Base-by-base conservation (phyloP, 768 basidiomycete genomes). In the Calocybe cyanea region DNA sequence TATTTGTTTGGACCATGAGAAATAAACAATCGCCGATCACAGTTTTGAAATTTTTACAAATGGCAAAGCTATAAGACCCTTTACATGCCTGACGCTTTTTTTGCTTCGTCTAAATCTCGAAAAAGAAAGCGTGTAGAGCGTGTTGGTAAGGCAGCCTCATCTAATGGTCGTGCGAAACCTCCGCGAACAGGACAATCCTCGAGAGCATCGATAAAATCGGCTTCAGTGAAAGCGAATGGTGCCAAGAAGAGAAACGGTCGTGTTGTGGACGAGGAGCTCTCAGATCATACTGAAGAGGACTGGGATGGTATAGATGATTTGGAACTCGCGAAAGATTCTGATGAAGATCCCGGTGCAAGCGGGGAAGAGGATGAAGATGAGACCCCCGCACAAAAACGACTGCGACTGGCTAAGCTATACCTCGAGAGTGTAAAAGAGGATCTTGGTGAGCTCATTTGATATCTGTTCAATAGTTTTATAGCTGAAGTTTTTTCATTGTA, bases 331-430 rank as follows among this genome's bases (percentile, higher is more conserved):
- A 66, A 57, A 6, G 71, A 70, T 17, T 51, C 43, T 19, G 72
- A 71, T 32, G 66, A 55, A 4, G 83, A 82, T 50, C 73, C 65
- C 13, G 76, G 73, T 2, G 74, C 70, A 20, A 87, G 86, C 54
- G 87, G 80, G 5, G 91, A 92, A 33, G 92, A 96, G 56, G 85
- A 93, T 54, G 79, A 83, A 52, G 72, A 83, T 52, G 95, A 97
- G 68, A 95, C 92, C 4, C 90, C 92, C 2, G 92, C 92, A 0
- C 83, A 92, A 72, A 99, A 98, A 67, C 72, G 96, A 48, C 71
- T 99, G 15, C 71, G 96, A 48, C 69, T 99, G 31, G 94, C 95
- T 4, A 87, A 92, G 63, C 64, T 95, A 51, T 97, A 98, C 64
- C 70, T 99, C 32, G 82, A 92, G 49, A 84, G 75, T 50, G 82